Base-by-base conservation (phyloP, 345 rosid species). In the Salix brachista region DNA sequence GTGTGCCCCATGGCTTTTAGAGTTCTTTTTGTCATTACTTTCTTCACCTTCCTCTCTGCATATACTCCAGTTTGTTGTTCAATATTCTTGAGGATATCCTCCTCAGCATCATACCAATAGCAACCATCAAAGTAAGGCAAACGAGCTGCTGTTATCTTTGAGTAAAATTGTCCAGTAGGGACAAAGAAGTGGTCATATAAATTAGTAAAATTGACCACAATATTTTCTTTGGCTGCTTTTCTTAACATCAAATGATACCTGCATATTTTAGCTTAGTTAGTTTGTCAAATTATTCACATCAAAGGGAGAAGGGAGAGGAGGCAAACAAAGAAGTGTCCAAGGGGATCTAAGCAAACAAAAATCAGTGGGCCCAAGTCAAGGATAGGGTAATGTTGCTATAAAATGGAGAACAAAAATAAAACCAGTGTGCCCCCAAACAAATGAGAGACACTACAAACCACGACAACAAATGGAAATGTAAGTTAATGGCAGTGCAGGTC, bases 41-140 rank as follows among this genome's bases (percentile, higher is more conserved):
- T 77, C 56, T 77, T 83, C 44, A 74, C 69, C 79, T 75, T 83
- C 68, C 71, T 80, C 30, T 68, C 66, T 42, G 78, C 54, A 75
- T 66, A 76, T 6, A 69, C 67, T 19, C 72, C 69, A 64, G 76
- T 70, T 78, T 79, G 77, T 73, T 7, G 73, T 77, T 83, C 82
- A 5, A 86, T 71, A 12, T 77, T 75, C 39, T 79, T 80, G 61
- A 84, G 56, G 72, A 81, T 13, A 71, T 39, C 23, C 81, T 88
- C 86, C 34, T 90, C 87, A 61, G 76, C 80, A 73, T 25, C 25
- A 65, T 85, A 82, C 91, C 91, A 89, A 76, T 79, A 86, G 70
- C 83, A 87, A 50, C 92, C 91, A 76, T 89, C 92, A 78, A 88
- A 85, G 79, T 87, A 88, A 34, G 92, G 92, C 79, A 89, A 75